These are phyloP conservation scores for Protea cynaroides DNA, from an alignment of 164 flowering plant genomes.

Conservation along the genomic window DNA sequence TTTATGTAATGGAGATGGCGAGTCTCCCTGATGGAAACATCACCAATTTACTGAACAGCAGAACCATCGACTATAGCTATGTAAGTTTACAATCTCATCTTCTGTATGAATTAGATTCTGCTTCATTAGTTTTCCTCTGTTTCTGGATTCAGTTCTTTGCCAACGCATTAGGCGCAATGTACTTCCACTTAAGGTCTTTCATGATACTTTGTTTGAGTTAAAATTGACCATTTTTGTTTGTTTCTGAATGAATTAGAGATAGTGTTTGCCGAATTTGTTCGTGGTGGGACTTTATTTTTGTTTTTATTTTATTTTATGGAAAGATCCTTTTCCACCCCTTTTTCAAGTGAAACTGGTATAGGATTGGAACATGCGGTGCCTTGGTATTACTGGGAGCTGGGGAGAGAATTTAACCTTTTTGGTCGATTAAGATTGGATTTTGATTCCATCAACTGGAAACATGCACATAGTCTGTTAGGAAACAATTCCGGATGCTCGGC, in stretches of 20 bases:
- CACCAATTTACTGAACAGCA: constrained; percentile 20
- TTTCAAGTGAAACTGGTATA: background rate
- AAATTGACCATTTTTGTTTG: no score
- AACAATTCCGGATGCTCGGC: no score
- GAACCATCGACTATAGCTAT: constrained; percentile 20
- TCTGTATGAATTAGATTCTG: background rate
- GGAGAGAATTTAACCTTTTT: no score
- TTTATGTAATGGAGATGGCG: constrained; percentile 15
- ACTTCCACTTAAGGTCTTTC: background rate
- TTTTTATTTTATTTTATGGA: background rate
- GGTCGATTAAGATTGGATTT: no score
- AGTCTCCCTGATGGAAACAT: constrained; percentile 35
- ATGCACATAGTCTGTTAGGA: no score
- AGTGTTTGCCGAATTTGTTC: background rate
- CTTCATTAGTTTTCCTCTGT: background rate
- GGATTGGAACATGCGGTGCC: background rate
- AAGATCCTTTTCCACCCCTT: background rate
- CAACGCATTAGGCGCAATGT: background rate
- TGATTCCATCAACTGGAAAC: no score
- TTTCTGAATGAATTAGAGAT: background rate
- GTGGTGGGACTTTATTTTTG: background rate
- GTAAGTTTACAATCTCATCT: constrained; percentile 6
- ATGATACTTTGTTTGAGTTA: background rate
- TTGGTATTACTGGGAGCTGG: no score
- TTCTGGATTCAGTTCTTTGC: background rate